Conservation (phyloP, 768 basidiomycete genomes). For the Infundibulicybe gibba region DNA sequence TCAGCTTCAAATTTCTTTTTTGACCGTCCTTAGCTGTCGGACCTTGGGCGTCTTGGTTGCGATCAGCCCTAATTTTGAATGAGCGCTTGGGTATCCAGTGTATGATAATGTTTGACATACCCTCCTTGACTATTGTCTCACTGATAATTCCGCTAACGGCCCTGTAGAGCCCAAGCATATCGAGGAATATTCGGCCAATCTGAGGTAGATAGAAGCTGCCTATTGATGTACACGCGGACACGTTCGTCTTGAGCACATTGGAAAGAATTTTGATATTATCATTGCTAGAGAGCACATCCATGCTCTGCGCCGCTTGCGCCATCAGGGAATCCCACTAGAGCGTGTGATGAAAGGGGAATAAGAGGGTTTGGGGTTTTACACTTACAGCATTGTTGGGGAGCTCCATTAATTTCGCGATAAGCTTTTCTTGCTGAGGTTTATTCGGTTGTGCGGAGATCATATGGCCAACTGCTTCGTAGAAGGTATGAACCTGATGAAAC, state of each 20-base stretch:
- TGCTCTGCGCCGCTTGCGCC: conserved; percentile 89
- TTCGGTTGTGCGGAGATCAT: conserved; percentile 99
- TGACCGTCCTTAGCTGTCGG: conserved; percentile 90
- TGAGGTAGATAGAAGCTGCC: conserved; percentile 98
- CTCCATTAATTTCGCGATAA: conserved; percentile 95
- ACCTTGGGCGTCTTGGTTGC: conserved; percentile 98
- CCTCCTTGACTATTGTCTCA: conserved; percentile 83
- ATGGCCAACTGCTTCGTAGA: conserved; percentile 98
- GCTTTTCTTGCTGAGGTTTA: conserved; percentile 92
- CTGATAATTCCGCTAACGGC: conserved; percentile 97
- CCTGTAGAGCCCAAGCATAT: conserved; percentile 97
- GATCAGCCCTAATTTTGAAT: conserved; percentile 57
- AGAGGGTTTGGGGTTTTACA: not conserved
- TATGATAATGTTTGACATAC: conserved; percentile 31
- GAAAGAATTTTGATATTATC: conserved; percentile 97
- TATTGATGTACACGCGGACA: conserved; percentile 95
- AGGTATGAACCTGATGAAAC: conserved; percentile 74
- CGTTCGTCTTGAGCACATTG: conserved; percentile 98
- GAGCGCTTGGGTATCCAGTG: not conserved
- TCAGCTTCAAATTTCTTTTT: conserved; percentile 97
- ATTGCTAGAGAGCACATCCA: conserved; percentile 85
- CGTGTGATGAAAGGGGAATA: conserved; percentile 2
- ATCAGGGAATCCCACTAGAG: conserved; percentile 94
- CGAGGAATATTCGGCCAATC: conserved; percentile 91
- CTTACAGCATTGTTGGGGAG: conserved; percentile 93